Conservation (phyloP, 1,284 basidiomycete genomes). For the Coniophora puteana region DNA sequence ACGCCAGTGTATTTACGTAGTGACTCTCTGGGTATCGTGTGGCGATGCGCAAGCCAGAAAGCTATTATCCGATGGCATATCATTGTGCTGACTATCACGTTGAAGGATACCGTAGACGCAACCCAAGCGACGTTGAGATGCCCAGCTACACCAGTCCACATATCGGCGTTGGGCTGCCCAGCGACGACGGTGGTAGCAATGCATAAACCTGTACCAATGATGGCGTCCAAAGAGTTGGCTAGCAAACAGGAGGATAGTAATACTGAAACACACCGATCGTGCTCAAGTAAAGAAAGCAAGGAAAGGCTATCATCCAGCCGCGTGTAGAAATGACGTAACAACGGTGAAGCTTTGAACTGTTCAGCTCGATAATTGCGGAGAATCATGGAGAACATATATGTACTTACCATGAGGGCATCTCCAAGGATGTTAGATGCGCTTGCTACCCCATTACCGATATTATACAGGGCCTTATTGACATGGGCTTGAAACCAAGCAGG, state of each 20-base stretch:
- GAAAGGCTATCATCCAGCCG: too few species aligned
- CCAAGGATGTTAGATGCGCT: neutral
- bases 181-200: too few species aligned
- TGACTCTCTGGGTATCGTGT: slow-evolving; percentile 18
- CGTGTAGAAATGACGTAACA: too few species aligned
- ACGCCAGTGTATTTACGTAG: slow-evolving; percentile 18
- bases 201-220: slow-evolving; percentile 13
- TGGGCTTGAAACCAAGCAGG: neutral
- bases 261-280: too few species aligned
- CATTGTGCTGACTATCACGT: slow-evolving; percentile 19
- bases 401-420: slow-evolving; percentile 5
- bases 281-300: too few species aligned
- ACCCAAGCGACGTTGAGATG: slow-evolving; percentile 22
- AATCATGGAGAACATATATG: too few species aligned
- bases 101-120: slow-evolving; percentile 17
- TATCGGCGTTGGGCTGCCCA: slow-evolving; percentile 13
- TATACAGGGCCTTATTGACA: slow-evolving; percentile 1
- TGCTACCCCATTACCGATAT: neutral
- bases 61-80: too few species aligned
- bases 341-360: too few species aligned
- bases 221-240: too few species aligned
- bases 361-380: too few species aligned
- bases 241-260: too few species aligned
- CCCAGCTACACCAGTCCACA: slow-evolving; percentile 11
- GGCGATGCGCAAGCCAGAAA: too few species aligned